These are phyloP conservation scores for Boletus nobilissimus DNA, from an alignment of 1,284 basidiomycete genomes.

Conservation along the genomic window DNA sequence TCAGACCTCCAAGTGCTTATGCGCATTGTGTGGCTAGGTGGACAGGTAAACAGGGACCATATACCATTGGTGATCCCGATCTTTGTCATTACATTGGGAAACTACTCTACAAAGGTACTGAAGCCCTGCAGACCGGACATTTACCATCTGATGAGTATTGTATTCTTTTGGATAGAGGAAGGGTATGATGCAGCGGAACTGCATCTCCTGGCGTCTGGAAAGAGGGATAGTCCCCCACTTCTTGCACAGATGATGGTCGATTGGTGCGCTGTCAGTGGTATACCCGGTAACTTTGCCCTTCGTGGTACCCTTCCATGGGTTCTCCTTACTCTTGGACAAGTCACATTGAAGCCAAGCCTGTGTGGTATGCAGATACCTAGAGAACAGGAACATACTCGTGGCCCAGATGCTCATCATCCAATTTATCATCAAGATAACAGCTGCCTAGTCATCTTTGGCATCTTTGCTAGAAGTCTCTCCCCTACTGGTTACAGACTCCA, in stretches of 20 bases:
- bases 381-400: conserved; percentile 87
- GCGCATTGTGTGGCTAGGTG: conserved; percentile 61
- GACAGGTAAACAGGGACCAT: conserved; percentile 80
- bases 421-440: conserved; percentile 71
- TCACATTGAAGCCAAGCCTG: not conserved
- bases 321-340: not conserved
- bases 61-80: conserved; percentile 85
- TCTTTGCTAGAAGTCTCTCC: conserved; percentile 56
- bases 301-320: conserved; percentile 85
- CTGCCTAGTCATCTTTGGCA: conserved; percentile 50
- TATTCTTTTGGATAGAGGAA: conserved; percentile 63
- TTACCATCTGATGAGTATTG: conserved; percentile 5
- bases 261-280: conserved; percentile 67
- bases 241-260: conserved; percentile 88
- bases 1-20: conserved; percentile 26
- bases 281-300: conserved; percentile 78
- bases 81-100: conserved; percentile 91
- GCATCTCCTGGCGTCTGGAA: conserved; percentile 85
- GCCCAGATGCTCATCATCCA: conserved; percentile 85
- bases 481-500: conserved; percentile 55
- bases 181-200: conserved; percentile 78
- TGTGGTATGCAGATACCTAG: conserved; percentile 67
- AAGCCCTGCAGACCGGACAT: not conserved
- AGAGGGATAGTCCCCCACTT: conserved; percentile 85
- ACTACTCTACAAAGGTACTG: conserved; percentile 84